These are phyloP conservation scores for Grammothele lineata DNA, from an alignment of 768 basidiomycete genomes.

Conservation along the genomic window DNA sequence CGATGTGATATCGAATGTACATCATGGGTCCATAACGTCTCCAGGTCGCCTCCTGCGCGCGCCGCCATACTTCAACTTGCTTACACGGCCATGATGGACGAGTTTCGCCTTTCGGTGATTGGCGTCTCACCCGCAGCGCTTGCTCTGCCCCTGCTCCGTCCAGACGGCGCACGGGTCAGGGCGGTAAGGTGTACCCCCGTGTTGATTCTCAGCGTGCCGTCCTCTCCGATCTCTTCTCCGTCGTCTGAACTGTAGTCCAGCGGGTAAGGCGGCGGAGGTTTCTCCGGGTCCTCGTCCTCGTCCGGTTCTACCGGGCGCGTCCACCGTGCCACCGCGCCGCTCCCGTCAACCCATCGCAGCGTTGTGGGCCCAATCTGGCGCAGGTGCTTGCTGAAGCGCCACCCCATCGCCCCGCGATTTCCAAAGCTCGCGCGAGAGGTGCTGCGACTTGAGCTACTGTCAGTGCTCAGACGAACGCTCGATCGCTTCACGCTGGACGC, in stretches of 20 bases:
- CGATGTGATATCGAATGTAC: slow-evolving; percentile 4
- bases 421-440: slow-evolving; percentile 36
- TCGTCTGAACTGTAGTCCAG: slow-evolving; percentile 27
- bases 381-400: slow-evolving; percentile 58
- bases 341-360: slow-evolving; percentile 70
- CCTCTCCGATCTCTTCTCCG: slow-evolving; percentile 21
- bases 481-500: slow-evolving; percentile 21
- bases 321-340: slow-evolving; percentile 59
- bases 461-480: slow-evolving; percentile 21
- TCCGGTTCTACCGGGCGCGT: slow-evolving; percentile 39
- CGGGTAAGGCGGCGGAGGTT: slow-evolving; percentile 25
- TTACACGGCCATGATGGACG: neutral
- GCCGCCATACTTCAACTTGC: neutral
- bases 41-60: too few species aligned
- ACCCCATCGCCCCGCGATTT: slow-evolving; percentile 42
- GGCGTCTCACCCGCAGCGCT: slow-evolving; percentile 31
- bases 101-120: slow-evolving; percentile 10
- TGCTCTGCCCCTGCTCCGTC: slow-evolving; percentile 43
- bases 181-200: slow-evolving; percentile 47
- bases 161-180: slow-evolving; percentile 64
- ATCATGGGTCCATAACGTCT: too few species aligned
- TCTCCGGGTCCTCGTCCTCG: slow-evolving; percentile 37
- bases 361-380: slow-evolving; percentile 57
- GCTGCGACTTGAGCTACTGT: slow-evolving; percentile 30
- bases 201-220: slow-evolving; percentile 23